Conservation (phyloP, 305 asterid genomes). For the Coffea humblotiana region DNA sequence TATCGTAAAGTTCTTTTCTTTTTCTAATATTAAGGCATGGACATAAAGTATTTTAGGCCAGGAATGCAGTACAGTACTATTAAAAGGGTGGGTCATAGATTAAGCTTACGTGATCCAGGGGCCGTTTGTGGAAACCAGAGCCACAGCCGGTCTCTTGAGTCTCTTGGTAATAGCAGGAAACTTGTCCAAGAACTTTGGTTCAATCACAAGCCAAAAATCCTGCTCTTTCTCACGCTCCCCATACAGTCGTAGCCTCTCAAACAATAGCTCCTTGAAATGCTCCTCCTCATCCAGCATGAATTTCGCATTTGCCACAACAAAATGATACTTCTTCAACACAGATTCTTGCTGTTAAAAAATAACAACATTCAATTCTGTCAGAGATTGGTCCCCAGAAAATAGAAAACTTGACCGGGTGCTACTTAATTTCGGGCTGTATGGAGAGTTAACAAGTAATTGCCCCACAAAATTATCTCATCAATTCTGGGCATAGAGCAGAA, state of each 20-base stretch:
- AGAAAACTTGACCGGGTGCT: neutral
- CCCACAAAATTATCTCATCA: neutral
- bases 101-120: slow-evolving; percentile 83
- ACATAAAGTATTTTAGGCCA: neutral
- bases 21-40: neutral
- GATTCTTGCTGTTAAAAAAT: slow-evolving; percentile 40
- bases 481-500: neutral
- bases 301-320: slow-evolving; percentile 89
- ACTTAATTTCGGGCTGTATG: neutral
- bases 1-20: neutral
- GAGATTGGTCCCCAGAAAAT: neutral
- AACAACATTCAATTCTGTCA: too few relatives aligned
- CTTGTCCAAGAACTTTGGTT: slow-evolving; percentile 88
- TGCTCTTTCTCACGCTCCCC: slow-evolving; percentile 66
- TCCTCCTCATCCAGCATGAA: slow-evolving; percentile 99
- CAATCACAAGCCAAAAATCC: slow-evolving; percentile 97
- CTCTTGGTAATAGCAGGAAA: slow-evolving; percentile 72
- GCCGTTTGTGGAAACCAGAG: slow-evolving; percentile 91
- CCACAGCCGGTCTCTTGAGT: slow-evolving; percentile 89
- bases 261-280: slow-evolving; percentile 86
- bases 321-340: slow-evolving; percentile 61
- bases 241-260: slow-evolving; percentile 63
- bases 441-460: too few relatives aligned
- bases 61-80: neutral
- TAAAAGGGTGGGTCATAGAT: neutral